Evolutionary conservation across 225 moss, liverwort and hornwort genomes (phyloP), one percentile per base, ranked within the genome.

Genomic region (Pleurozium schreberi): DNA sequence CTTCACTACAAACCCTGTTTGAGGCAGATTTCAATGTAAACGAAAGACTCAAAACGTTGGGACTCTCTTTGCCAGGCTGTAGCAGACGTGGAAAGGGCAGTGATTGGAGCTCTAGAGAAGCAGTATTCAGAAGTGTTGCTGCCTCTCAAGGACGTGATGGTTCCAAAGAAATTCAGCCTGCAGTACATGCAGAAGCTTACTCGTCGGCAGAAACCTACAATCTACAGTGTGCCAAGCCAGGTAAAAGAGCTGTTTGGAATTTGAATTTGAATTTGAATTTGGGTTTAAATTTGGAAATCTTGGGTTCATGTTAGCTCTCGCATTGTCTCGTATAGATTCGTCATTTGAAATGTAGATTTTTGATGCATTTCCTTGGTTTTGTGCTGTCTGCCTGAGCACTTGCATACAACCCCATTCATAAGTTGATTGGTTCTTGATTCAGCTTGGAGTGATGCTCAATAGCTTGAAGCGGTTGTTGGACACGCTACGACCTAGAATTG

Each of bases 101-200:
- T 97, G 28, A 94, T 98, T 69, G 89, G 94, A 93, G 93, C 97
- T 16, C 90, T 98, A 5, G 98, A 98, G 90, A 98, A 97, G 92
- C 98, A 98, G 81, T 97, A 96, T 88, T 88, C 97, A 8, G 98
- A 98, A 81, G 96, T 97, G 65, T 92, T 98, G 61, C 87, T 95
- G 55, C 98, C 98, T 84, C 84, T 98, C 60, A 98, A 97, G 93
- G 98, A 98, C 84, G 90, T 96, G 36, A 95, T 98, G 97, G 91
- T 96, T 70, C 96, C 98, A 2, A 98, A 97, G 93, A 98, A 96
- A 86, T 98, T 98, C 64, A 97, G 96, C 85, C 82, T 98, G 84
- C 97, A 98, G 79, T 98, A 98, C 92, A 97, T 98, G 96, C 98
- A 98, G 66, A 98, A 97, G 87, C 96, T 98, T 58, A 98, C 98